Conservation (phyloP, 805 yeast genomes). For the Candida glaebosa region DNA sequence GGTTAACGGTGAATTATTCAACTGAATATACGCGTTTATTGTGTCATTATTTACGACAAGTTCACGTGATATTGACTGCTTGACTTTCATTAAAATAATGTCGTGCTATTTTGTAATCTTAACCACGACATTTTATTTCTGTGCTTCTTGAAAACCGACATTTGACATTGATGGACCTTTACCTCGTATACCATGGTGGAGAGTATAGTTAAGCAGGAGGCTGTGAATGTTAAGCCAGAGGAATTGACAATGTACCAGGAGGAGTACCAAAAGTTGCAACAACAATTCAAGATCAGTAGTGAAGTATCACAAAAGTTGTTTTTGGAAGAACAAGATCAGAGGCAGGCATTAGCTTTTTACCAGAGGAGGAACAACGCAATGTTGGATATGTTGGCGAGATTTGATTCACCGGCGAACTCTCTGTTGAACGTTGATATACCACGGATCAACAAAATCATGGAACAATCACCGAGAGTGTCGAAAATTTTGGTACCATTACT, state of each 20-base stretch:
- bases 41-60: no score
- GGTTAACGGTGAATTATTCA: no score
- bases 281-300: slow-evolving; percentile 21
- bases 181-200: not conserved
- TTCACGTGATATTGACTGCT: no score
- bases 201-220: not conserved
- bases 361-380: slow-evolving; percentile 37
- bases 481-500: slow-evolving; percentile 15
- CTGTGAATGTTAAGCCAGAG: not conserved
- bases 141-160: no score
- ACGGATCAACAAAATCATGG: slow-evolving; percentile 21
- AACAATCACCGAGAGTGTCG: slow-evolving; percentile 19
- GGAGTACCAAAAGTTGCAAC: slow-evolving; percentile 24
- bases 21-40: no score
- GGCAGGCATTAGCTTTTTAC: slow-evolving; percentile 31
- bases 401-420: slow-evolving; percentile 5
- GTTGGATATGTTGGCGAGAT: slow-evolving; percentile 21
- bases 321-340: slow-evolving; percentile 29
- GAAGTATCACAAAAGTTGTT: slow-evolving; percentile 23
- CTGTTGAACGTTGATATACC: slow-evolving; percentile 7
- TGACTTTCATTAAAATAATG: no score
- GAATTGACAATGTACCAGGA: not conserved
- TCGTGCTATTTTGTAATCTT: no score
- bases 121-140: no score
- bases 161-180: no score